Conservation (phyloP, 345 rosid genomes). For the Pugionium dolabratum region DNA sequence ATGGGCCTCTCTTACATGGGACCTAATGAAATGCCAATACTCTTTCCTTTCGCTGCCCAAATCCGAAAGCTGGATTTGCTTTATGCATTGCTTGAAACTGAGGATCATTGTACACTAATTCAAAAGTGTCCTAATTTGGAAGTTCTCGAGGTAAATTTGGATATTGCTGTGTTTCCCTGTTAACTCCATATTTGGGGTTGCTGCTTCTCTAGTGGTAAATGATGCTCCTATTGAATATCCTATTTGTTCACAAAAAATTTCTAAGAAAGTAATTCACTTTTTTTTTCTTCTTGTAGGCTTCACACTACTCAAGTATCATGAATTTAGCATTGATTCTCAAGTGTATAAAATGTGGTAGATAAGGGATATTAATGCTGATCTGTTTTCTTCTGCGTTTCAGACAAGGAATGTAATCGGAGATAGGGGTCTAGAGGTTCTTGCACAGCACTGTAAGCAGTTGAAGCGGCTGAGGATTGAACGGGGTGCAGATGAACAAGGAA, state of each 20-base stretch:
- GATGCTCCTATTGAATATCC: not conserved
- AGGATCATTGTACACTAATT: slow-evolving; percentile 80
- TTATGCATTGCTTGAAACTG: slow-evolving; percentile 74
- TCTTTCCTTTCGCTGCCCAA: slow-evolving; percentile 71
- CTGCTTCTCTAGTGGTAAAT: not conserved
- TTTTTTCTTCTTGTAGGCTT: not conserved
- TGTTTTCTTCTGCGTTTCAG: slow-evolving; percentile 46
- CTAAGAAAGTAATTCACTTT: not conserved
- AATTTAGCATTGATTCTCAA: not conserved
- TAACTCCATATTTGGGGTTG: not conserved
- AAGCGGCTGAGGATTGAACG: slow-evolving; percentile 93
- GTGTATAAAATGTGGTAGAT: slow-evolving; percentile 5
- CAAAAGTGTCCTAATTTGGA: slow-evolving; percentile 83
- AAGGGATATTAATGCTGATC: slow-evolving; percentile 8
- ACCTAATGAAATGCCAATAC: slow-evolving; percentile 67
- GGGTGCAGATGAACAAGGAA: slow-evolving; percentile 84
- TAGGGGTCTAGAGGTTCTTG: slow-evolving; percentile 83
- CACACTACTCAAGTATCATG: slow-evolving; percentile 1
- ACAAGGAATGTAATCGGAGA: slow-evolving; percentile 96
- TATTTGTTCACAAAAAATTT: not conserved
- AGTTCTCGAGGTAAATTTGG: slow-evolving; percentile 76
- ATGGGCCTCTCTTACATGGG: slow-evolving; percentile 78
- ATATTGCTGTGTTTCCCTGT: slow-evolving; percentile 4
- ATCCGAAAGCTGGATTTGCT: slow-evolving; percentile 87
- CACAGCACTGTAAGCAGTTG: slow-evolving; percentile 64